A percentile compares a stretch with the other conserved stretches of the same genome.
phyloP scores from a whole-genome alignment of 108 stramenopile genomes.

The Bacterosira constricta region DNA sequence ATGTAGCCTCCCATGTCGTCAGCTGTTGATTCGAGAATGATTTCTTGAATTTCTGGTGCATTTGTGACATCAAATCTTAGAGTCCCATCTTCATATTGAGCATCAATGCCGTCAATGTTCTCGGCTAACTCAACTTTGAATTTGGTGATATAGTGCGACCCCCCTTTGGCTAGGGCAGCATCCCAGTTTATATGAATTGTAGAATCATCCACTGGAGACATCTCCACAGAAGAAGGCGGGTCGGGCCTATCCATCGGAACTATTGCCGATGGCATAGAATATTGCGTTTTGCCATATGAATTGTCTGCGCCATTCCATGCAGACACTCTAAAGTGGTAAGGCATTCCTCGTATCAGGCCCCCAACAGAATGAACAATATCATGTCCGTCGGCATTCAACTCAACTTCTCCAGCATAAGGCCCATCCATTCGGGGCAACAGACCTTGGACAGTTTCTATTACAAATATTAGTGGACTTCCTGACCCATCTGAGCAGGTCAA shows the following conservation, averaged over 20 bases:
- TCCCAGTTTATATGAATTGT: conserved; percentile 50
- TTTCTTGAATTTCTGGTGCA: conserved; percentile 43
- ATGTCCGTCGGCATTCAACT: conserved; percentile 25
- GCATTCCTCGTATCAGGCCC: conserved; percentile 31
- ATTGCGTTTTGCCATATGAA: conserved; percentile 37
- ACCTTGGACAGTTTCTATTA: conserved; percentile 40
- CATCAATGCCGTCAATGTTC: conserved; percentile 11
- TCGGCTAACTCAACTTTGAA: conserved; percentile 56
- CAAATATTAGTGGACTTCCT: conserved; percentile 25
- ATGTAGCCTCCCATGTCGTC: conserved; percentile 55
- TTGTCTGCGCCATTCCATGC: conserved; percentile 62
- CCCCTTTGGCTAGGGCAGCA: conserved; percentile 26
- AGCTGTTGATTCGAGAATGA: conserved; percentile 37
- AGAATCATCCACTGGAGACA: conserved; percentile 27
- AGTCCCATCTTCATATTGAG: conserved; percentile 37
- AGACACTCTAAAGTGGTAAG: conserved; percentile 62
- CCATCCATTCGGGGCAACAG: conserved; percentile 47
- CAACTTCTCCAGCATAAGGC: conserved; percentile 22
- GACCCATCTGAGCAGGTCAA: conserved; percentile 45
- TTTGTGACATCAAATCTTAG: conserved; percentile 29
- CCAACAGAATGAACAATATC: conserved; percentile 7
- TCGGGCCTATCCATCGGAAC: conserved; percentile 29
- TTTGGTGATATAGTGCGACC: conserved; percentile 29
- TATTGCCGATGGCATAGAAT: conserved; percentile 47
- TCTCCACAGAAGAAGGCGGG: conserved; percentile 39